phyloP scores from a whole-genome alignment of 768 basidiomycete genomes.

The Panellus pusillus region DNA sequence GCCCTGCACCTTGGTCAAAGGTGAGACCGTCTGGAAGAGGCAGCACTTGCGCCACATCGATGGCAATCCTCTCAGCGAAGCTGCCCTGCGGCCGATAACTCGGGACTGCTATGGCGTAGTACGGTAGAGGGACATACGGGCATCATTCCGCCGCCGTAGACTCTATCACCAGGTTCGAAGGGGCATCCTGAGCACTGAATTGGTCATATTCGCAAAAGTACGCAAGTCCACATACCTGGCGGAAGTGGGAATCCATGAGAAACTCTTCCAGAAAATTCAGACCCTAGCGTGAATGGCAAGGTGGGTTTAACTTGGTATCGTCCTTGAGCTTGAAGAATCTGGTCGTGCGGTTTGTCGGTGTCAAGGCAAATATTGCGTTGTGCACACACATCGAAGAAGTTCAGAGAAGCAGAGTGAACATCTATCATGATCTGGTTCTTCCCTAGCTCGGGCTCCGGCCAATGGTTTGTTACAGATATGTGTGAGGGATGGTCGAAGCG shows the following conservation, averaged over 20 bases:
- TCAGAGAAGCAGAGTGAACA: conserved; percentile 71
- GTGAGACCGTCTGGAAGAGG: conserved; percentile 74
- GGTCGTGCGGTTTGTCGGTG: too few relatives aligned
- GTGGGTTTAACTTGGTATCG: conserved; percentile 55
- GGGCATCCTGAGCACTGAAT: conserved; percentile 46
- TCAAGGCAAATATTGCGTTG: too few relatives aligned
- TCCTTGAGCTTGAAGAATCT: conserved; percentile 71
- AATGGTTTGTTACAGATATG: conserved; percentile 51
- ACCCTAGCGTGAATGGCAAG: conserved; percentile 82
- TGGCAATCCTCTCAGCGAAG: conserved; percentile 75
- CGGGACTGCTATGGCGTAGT: too few relatives aligned
- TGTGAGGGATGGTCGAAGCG: conserved; percentile 72
- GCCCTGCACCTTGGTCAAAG: conserved; percentile 84
- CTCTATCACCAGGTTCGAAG: conserved; percentile 79
- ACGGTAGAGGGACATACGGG: neutral
- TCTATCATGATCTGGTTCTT: conserved; percentile 69
- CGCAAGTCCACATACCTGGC: conserved; percentile 19
- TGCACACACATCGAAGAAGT: conserved; percentile 60
- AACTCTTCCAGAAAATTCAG: conserved; percentile 84
- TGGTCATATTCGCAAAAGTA: neutral
- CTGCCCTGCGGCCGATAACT: conserved; percentile 53
- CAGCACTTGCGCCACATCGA: conserved; percentile 48
- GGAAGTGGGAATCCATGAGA: conserved; percentile 73
- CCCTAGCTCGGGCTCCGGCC: conserved; percentile 53
- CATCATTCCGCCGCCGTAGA: conserved; percentile 66